These are phyloP conservation scores for Aspergillus campestris DNA, from an alignment of 495 filamentous ascomycete genomes.

Conservation along the genomic window DNA sequence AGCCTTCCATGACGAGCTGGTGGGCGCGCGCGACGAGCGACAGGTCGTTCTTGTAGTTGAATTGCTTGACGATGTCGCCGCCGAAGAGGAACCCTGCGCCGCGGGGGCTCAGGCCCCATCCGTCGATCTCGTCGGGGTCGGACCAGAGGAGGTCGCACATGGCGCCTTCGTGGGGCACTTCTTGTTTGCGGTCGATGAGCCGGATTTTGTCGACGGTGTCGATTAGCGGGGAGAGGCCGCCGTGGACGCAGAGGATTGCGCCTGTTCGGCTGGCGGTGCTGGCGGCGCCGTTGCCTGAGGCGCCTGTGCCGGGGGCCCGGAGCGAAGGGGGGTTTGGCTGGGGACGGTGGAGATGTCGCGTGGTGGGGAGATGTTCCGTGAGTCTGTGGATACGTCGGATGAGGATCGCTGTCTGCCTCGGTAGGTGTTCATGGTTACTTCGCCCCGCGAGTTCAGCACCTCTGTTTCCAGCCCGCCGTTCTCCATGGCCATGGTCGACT, in stretches of 20 bases:
- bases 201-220: constrained; percentile 95
- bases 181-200: constrained; percentile 90
- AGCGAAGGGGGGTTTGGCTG: constrained; percentile 32
- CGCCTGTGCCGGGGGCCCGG: constrained; percentile 71
- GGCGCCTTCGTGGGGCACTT: constrained; percentile 95
- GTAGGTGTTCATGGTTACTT: constrained; percentile 65
- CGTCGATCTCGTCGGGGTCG: constrained; percentile 96
- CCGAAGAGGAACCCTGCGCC: constrained; percentile 96
- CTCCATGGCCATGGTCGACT: constrained; percentile 38
- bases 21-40: constrained; percentile 89
- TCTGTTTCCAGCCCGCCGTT: constrained; percentile 83
- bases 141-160: constrained; percentile 99
- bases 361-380: constrained; percentile 35
- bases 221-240: constrained; percentile 82
- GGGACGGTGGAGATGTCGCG: constrained; percentile 38
- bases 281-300: constrained; percentile 56
- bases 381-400: constrained; percentile 26
- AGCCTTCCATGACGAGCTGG: constrained; percentile 98
- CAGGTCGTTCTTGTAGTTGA: constrained; percentile 89
- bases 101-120: constrained; percentile 90
- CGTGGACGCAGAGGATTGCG: constrained; percentile 91
- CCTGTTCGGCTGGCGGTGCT: constrained; percentile 56
- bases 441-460: constrained; percentile 72
- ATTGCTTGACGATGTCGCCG: constrained; percentile 88
- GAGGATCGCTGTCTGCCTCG: constrained; percentile 36